Conservation (phyloP, 2,329 filamentous ascomycete genomes). For the Xylariaceae sp. region DNA sequence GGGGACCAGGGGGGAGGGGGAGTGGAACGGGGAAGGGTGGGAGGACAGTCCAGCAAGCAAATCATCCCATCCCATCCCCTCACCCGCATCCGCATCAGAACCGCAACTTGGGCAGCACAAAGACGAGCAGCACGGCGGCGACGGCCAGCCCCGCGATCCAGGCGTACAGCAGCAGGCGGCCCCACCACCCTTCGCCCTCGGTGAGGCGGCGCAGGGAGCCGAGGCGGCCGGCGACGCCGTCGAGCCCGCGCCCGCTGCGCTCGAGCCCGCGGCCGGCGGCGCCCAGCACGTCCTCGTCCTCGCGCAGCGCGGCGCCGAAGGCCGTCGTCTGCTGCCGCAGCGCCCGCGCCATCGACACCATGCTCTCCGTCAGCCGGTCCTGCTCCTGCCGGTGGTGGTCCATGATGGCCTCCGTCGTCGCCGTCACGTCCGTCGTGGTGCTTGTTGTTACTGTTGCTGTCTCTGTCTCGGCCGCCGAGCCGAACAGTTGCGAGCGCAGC, state of each 20-base stretch:
- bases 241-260: slow-evolving; percentile 67
- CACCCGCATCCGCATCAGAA: slow-evolving; percentile 36
- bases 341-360: slow-evolving; percentile 71
- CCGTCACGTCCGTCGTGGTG: slow-evolving; percentile 31
- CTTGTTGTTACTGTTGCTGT: slow-evolving; percentile 21
- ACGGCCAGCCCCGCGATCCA: slow-evolving; percentile 80
- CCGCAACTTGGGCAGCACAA: slow-evolving; percentile 78
- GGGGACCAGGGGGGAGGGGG: no score
- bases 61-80: no score
- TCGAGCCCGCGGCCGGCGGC: slow-evolving; percentile 69
- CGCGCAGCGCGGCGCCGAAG: slow-evolving; percentile 65
- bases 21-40: no score
- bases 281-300: slow-evolving; percentile 62
- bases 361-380: slow-evolving; percentile 70
- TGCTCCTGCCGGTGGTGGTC: slow-evolving; percentile 75
- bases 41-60: no score
- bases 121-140: slow-evolving; percentile 70
- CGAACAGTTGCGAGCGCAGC: slow-evolving; percentile 39
- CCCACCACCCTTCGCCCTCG: slow-evolving; percentile 84
- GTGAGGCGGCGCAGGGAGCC: slow-evolving; percentile 69
- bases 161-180: slow-evolving; percentile 72
- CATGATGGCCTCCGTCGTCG: slow-evolving; percentile 63
- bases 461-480: slow-evolving; percentile 25
- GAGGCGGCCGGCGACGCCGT: slow-evolving; percentile 70
- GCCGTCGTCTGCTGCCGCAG: slow-evolving; percentile 68